Conservation (phyloP, 2,329 filamentous ascomycete genomes). For the Saccharata proteae region DNA sequence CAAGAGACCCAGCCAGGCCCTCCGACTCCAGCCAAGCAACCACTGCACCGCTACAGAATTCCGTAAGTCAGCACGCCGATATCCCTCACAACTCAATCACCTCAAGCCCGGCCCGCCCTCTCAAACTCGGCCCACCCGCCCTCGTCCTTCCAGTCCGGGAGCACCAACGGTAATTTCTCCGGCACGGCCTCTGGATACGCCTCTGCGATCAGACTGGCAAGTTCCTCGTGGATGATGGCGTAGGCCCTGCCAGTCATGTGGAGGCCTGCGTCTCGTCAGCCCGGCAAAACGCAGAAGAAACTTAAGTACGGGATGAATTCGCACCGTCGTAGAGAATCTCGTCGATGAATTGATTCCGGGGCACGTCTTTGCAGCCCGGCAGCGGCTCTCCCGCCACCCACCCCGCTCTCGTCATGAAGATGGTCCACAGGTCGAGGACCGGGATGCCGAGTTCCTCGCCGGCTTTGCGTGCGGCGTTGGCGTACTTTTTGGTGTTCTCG, state of each 20-base stretch:
- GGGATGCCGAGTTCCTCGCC: constrained; percentile 44
- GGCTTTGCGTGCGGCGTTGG: constrained; percentile 52
- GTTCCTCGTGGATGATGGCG: constrained; percentile 40
- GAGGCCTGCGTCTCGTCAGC: constrained; percentile 31
- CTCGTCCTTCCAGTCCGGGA: constrained; percentile 41
- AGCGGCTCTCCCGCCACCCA: constrained; percentile 38
- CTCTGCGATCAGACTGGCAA: constrained; percentile 38
- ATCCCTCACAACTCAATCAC: not conserved
- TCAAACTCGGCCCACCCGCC: constrained; percentile 21
- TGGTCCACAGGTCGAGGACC: constrained; percentile 68
- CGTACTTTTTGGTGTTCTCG: constrained; percentile 50
- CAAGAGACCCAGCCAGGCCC: no score
- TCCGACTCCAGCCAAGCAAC: no score
- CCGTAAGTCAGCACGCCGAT: not conserved
- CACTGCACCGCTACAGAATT: no score
- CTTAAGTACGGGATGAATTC: constrained; percentile 11
- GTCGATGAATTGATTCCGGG: constrained; percentile 43
- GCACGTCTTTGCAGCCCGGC: constrained; percentile 44
- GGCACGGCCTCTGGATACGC: constrained; percentile 45
- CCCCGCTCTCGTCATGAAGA: constrained; percentile 55
- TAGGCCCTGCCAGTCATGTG: constrained; percentile 48
- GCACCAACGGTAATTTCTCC: constrained; percentile 37
- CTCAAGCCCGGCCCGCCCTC: not conserved
- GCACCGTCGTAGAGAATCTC: constrained; percentile 45
- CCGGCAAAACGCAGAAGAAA: not conserved